Base-by-base conservation (phyloP, 2,329 filamentous ascomycete species). In the Xylariales sp. region DNA sequence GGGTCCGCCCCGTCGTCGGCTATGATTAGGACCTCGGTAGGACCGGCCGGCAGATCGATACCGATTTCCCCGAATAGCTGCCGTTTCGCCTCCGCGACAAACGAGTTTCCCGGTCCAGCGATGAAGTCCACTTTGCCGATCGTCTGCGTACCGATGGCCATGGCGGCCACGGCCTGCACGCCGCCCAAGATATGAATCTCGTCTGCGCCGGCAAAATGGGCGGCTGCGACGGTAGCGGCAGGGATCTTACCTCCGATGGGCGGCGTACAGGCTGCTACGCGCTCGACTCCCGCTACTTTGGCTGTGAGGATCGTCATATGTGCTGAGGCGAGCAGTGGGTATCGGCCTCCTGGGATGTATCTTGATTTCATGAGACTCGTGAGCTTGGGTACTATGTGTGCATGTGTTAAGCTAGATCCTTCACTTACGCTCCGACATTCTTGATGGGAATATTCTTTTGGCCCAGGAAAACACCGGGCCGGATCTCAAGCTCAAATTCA, bases 241-340 rank as follows among this genome's bases (percentile, higher is more conserved):
- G 73, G 73, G 16, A 78, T 61, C 38, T 68, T 38, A 3, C 72
- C 73, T 1, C 52, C 51, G 40, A 73, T 73, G 0, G 73, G 74
- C 4, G 73, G 73, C 5, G 73, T 77, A 52, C 68, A 75, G 10
- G 58, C 71, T 5, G 72, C 61, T 4, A 76, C 71, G 37, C 68
- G 56, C n/a, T 58, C 57, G 2, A 76, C 71, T 3, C 73, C 73
- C 4, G 73, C 73, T 4, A 70, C 68, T 48, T 76, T 76, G 16
- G 73, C 73, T 0, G 73, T 76, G 4, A 75, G 52, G 34, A 76
- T 74, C 2, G 73, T 76, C 73, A 76, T 76, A 51, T 76, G 73
- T 3, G 70, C 70, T 7, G 66, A 71, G 2, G 73, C 73, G 3
- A 76, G 66, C 3, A 76, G 61, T 0, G 73, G 70, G 45, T 76